phyloP scores from a whole-genome alignment of 305 asterid genomes.

The Withania somnifera region DNA sequence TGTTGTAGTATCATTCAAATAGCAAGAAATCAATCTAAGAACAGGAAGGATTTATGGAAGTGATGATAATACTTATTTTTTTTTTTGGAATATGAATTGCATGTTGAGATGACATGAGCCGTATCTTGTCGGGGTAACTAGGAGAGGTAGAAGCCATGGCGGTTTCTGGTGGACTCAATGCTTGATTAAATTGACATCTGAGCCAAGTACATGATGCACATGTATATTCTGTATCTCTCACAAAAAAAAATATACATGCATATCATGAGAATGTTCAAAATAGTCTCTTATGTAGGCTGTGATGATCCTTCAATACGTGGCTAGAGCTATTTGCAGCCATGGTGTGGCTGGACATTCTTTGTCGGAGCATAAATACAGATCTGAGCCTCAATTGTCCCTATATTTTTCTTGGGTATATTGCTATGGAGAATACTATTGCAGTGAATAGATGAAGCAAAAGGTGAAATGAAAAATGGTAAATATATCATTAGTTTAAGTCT shows the following conservation, averaged over 20 bases:
- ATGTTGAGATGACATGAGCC: background rate
- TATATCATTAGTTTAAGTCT: background rate
- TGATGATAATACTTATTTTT: background rate
- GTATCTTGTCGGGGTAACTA: constrained; percentile 10
- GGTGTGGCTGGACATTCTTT: background rate
- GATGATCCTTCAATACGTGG: too few relatives aligned
- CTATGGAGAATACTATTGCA: background rate
- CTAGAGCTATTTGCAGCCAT: background rate
- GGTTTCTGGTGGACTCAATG: too few relatives aligned
- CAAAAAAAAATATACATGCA: too few relatives aligned
- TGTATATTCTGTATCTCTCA: too few relatives aligned
- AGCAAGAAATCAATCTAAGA: background rate
- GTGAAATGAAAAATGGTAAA: background rate
- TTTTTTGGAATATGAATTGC: background rate
- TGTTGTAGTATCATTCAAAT: background rate
- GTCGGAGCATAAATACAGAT: background rate
- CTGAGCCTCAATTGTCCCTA: background rate
- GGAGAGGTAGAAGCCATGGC: constrained; percentile 4
- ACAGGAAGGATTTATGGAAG: background rate
- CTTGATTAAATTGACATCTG: constrained; percentile 13
- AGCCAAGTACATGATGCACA: constrained; percentile 9
- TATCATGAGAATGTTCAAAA: too few relatives aligned
- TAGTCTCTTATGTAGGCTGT: too few relatives aligned
- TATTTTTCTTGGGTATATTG: background rate
- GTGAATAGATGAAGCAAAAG: background rate